Conservation (phyloP, 2,329 filamentous ascomycete genomes). For the Trichoderma aggressivum region DNA sequence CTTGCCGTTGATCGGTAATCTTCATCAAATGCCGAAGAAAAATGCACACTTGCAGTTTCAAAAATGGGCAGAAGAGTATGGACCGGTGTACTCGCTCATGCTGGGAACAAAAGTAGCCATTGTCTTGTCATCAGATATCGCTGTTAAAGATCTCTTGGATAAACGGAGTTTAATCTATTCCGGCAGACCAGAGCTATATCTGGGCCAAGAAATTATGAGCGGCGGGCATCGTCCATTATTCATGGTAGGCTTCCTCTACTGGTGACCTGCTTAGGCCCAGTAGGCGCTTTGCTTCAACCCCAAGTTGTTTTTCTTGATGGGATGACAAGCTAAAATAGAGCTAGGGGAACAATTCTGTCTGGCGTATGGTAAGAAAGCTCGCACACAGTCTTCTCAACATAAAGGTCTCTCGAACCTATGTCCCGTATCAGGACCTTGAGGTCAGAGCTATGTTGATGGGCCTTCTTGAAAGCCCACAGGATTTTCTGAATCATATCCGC, state of each 20-base stretch:
- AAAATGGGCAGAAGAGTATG: conserved; percentile 51
- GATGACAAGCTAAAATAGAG: background rate
- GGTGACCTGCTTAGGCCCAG: background rate
- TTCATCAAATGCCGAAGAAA: conserved; percentile 2
- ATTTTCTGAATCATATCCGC: background rate
- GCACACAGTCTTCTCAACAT: conserved; percentile 4
- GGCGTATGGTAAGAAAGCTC: conserved; percentile 4
- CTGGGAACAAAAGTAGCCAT: conserved; percentile 47
- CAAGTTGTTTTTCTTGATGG: background rate
- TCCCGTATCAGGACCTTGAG: conserved; percentile 11
- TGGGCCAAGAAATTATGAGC: conserved; percentile 11
- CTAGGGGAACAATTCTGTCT: background rate
- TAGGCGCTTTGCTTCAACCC: no score
- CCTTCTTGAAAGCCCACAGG: background rate
- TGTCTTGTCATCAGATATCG: conserved; percentile 43
- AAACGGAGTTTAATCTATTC: conserved; percentile 40
- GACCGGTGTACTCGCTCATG: conserved; percentile 50
- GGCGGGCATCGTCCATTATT: background rate
- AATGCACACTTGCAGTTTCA: conserved; percentile 23
- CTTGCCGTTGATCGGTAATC: conserved; percentile 3
- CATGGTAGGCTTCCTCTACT: background rate
- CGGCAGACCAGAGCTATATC: background rate
- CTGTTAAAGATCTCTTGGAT: conserved; percentile 51
- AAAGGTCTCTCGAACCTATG: conserved; percentile 4
- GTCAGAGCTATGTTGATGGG: conserved; percentile 10